These are phyloP conservation scores for Mucor velutinosus DNA, from an alignment of 371 early-diverging fungal species.

Conservation along the genomic window DNA sequence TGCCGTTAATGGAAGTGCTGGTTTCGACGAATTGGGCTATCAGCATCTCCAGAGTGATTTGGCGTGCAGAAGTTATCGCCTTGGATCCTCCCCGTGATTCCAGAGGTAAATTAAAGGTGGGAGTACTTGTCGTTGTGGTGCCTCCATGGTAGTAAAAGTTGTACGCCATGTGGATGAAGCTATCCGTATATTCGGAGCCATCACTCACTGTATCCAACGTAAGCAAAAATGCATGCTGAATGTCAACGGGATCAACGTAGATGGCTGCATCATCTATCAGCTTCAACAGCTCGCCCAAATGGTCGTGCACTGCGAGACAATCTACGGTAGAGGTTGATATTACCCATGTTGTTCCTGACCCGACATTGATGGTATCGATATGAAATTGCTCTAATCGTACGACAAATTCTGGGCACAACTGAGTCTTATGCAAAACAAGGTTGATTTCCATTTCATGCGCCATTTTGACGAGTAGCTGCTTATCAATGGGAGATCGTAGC, in stretches of 20 bases:
- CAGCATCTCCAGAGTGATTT: not conserved
- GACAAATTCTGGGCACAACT: constrained; percentile 1
- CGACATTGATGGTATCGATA: not conserved
- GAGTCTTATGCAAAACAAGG: constrained; percentile 1
- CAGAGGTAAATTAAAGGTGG: not conserved
- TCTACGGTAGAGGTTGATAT: not conserved
- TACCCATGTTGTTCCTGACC: not conserved
- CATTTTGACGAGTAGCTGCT: not conserved
- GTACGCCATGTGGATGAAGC: not conserved
- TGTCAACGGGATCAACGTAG: not conserved
- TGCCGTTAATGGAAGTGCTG: not conserved
- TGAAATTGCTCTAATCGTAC: constrained; percentile 1
- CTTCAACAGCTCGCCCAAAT: not conserved
- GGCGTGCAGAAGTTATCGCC: not conserved
- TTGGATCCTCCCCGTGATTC: not conserved
- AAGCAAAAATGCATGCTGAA: not conserved
- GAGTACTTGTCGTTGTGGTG: not conserved
- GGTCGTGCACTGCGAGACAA: not conserved
- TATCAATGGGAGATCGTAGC: not conserved
- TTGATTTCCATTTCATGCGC: constrained; percentile 2
- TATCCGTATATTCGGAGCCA: not conserved
- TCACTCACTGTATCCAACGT: not conserved
- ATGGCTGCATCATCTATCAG: not conserved
- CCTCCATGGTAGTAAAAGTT: not conserved
- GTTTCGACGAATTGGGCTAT: not conserved